Conservation (phyloP, 768 basidiomycete genomes). For the Favolaschia claudopus region DNA sequence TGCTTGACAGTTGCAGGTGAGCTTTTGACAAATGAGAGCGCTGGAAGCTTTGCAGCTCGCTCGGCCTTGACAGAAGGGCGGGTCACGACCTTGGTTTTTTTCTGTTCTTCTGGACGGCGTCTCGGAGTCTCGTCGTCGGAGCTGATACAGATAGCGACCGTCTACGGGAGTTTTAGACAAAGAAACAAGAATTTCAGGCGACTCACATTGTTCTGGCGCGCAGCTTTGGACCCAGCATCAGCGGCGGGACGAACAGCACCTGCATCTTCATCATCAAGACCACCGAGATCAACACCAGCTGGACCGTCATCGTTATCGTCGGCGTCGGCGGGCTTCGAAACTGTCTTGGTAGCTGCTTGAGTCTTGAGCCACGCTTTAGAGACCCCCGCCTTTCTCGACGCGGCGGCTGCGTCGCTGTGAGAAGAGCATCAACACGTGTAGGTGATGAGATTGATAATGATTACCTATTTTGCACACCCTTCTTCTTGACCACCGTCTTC, state of each 20-base stretch:
- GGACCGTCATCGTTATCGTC: neutral
- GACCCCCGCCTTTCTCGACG: neutral
- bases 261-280: constrained; percentile 2
- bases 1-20: neutral
- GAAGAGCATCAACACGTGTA: neutral
- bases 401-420: constrained; percentile 5
- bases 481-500: neutral
- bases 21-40: neutral
- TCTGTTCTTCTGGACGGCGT: too few relatives aligned
- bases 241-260: neutral
- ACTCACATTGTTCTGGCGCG: neutral
- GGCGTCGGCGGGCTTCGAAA: neutral
- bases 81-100: neutral
- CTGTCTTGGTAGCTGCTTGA: neutral
- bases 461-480: constrained; percentile 2
- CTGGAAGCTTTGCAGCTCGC: neutral
- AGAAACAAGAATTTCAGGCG: neutral
- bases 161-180: neutral
- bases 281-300: neutral
- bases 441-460: neutral
- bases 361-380: neutral
- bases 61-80: neutral
- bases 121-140: constrained; percentile 6
- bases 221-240: neutral
- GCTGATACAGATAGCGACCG: neutral